phyloP scores from a whole-genome alignment of 352 stramenopile genomes.

The Globisporangium canariense region DNA sequence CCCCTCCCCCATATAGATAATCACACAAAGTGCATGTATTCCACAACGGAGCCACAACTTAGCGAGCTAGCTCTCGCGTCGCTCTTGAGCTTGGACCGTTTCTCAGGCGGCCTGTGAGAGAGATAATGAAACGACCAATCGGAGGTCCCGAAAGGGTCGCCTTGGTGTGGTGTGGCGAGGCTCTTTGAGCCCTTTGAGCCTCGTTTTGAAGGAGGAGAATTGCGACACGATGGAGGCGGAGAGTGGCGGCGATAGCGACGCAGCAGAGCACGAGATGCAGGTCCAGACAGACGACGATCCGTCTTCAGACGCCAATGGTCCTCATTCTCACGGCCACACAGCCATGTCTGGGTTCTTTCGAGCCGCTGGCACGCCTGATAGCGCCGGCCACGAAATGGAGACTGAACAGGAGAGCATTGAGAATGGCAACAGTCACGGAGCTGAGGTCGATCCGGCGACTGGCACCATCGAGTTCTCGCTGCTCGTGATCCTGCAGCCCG shows the following conservation, averaged over 20 bases:
- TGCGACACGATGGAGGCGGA: not conserved
- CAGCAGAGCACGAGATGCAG: constrained; percentile 10
- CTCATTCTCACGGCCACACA: constrained; percentile 4
- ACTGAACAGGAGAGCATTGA: constrained; percentile 12
- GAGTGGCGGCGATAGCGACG: not conserved
- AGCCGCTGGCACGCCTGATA: constrained; percentile 15
- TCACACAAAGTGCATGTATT: not conserved
- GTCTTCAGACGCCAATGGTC: constrained; percentile 1
- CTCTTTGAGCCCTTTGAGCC: constrained; percentile 14
- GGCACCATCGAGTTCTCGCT: constrained; percentile 43
- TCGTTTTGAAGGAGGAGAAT: constrained; percentile 27
- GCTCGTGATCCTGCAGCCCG: constrained; percentile 68
- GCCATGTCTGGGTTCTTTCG: constrained; percentile 34
- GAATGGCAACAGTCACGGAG: not conserved
- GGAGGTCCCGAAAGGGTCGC: not conserved
- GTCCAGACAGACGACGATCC: constrained; percentile 12
- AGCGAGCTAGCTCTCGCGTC: not conserved
- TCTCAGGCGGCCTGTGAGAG: not conserved
- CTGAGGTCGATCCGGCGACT: constrained; percentile 1
- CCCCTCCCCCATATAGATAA: constrained; percentile 7
- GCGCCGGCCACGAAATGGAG: not conserved
- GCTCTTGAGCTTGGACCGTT: not conserved
- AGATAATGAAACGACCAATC: not conserved
- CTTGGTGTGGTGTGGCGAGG: not conserved
- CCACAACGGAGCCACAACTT: not conserved